phyloP scores from a whole-genome alignment of 2,329 filamentous ascomycete genomes.

The Stemphylium lycopersici region DNA sequence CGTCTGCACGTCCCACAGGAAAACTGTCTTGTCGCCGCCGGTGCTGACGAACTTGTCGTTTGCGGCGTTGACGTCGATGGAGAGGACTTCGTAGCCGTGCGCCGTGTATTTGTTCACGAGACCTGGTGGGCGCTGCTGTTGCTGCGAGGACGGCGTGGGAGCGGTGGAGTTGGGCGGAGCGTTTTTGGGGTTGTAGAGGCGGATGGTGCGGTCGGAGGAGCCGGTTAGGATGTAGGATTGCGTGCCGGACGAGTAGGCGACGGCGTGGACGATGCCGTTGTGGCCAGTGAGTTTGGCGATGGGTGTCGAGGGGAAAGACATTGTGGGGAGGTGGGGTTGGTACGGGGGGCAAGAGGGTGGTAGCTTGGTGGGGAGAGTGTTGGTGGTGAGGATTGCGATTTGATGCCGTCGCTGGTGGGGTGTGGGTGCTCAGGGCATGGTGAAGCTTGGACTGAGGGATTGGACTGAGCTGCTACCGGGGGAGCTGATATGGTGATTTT shows the following conservation, averaged over 20 bases:
- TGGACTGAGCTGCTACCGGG: neutral
- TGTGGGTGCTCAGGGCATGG: constrained; percentile 28
- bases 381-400: neutral
- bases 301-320: constrained; percentile 49
- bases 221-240: constrained; percentile 74
- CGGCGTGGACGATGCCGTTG: constrained; percentile 55
- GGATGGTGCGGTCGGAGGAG: constrained; percentile 81
- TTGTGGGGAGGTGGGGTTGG: constrained; percentile 32
- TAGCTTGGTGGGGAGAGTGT: neutral
- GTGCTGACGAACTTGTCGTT: constrained; percentile 87
- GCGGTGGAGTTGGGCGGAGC: constrained; percentile 48
- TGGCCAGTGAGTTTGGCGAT: constrained; percentile 52
- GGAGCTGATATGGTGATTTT: too few species aligned
- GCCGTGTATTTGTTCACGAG: constrained; percentile 88
- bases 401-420: constrained; percentile 8
- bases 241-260: constrained; percentile 57
- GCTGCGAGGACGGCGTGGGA: constrained; percentile 28
- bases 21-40: constrained; percentile 88
- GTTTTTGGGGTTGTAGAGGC: constrained; percentile 80
- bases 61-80: constrained; percentile 72
- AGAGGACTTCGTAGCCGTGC: constrained; percentile 91
- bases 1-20: constrained; percentile 90
- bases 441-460: neutral
- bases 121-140: constrained; percentile 32
- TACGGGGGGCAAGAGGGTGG: neutral